Evolutionary conservation across 805 yeast species (phyloP).

Genomic region (Saccharomycopsis olivae): DNA sequence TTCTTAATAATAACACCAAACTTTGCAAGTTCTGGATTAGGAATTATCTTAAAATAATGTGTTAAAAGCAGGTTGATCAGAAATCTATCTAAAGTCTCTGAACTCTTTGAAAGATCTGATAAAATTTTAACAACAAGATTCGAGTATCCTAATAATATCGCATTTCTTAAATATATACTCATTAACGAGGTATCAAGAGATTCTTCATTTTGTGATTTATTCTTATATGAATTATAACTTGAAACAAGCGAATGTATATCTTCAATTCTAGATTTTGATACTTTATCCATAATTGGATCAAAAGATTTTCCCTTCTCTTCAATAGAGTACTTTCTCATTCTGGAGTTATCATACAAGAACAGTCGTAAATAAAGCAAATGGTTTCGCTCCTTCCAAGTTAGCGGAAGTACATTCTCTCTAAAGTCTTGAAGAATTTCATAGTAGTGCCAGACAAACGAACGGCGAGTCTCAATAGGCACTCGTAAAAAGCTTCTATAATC

Average conservation of each 20-base stretch:
- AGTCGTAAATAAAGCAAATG: conserved; percentile 9
- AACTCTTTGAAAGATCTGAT: background rate
- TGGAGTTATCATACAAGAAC: background rate
- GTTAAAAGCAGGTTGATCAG: background rate
- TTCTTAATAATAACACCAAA: background rate
- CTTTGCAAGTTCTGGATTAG: background rate
- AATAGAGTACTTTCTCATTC: too few species aligned
- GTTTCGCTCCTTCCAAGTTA: conserved; percentile 12
- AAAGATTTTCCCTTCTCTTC: too few species aligned
- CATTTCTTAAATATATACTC: background rate
- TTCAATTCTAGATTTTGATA: too few species aligned
- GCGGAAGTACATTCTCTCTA: conserved; percentile 1
- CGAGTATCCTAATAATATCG: background rate
- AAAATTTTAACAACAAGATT: background rate
- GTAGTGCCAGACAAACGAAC: background rate
- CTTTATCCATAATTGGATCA: too few species aligned
- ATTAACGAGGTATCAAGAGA: background rate
- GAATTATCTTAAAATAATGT: background rate
- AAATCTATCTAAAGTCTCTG: background rate
- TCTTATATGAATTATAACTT: too few species aligned
- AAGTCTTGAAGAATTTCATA: conserved; percentile 8
- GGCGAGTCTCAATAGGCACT: too few species aligned
- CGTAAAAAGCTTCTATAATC: too few species aligned
- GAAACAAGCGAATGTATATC: too few species aligned
- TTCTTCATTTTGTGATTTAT: too few species aligned